A percentile compares a stretch with the other conserved stretches of the same genome.
Conservation (phyloP, 192 early-diverging fungal species). For the Mortierella hygrophila region DNA sequence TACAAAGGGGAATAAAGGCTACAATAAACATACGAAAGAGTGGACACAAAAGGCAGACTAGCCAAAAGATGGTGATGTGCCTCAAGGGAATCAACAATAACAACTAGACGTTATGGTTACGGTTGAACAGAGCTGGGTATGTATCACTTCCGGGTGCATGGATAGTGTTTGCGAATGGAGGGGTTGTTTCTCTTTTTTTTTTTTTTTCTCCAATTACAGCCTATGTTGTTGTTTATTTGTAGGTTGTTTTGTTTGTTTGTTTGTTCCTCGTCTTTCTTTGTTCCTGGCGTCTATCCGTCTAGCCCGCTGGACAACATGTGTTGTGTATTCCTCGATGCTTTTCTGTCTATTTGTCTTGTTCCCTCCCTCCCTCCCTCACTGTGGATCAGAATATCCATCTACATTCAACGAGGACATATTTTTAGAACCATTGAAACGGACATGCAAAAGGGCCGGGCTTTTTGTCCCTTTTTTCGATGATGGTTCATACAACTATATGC, state of each 20-base stretch:
- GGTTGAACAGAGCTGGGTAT: neutral
- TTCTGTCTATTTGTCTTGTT: neutral
- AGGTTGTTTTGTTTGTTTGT: neutral
- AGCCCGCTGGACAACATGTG: neutral
- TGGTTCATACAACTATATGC: constrained; percentile 9
- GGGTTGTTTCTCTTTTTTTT: neutral
- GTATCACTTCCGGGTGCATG: neutral
- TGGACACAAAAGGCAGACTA: neutral
- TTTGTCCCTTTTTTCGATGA: neutral
- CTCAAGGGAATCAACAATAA: neutral
- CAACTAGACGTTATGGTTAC: neutral
- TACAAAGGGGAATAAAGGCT: neutral
- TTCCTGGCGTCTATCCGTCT: neutral
- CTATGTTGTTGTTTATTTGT: neutral
- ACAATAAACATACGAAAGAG: neutral
- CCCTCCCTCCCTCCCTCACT: neutral
- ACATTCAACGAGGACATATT: neutral
- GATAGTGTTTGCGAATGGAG: neutral
- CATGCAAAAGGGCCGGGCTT: constrained; percentile 2
- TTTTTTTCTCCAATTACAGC: neutral
- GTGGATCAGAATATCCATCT: neutral
- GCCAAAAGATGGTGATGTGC: neutral
- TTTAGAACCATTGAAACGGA: constrained; percentile 1
- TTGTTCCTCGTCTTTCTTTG: neutral
- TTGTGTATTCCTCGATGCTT: neutral